A percentile compares a stretch with the other conserved stretches of the same genome.
phyloP scores from a whole-genome alignment of 2,329 filamentous ascomycete genomes.

The Fusarium tanahbumbuense region DNA sequence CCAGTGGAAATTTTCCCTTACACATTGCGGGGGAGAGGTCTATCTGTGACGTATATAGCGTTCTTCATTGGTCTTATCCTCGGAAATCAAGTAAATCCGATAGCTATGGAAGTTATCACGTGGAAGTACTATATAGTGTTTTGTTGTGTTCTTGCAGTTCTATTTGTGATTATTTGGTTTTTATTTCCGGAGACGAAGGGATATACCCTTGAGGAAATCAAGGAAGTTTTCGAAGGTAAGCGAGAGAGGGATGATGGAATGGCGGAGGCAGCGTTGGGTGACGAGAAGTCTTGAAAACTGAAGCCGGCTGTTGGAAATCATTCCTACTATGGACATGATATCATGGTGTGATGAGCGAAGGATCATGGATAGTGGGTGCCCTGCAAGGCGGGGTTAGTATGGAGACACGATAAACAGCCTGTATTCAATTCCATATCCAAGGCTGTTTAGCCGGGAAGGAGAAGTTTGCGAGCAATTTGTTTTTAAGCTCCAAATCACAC shows the following conservation, averaged over 20 bases:
- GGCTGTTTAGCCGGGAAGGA: background rate
- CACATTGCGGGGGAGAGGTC: conserved; percentile 20
- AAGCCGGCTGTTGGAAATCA: too few species aligned
- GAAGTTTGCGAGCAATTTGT: too few species aligned
- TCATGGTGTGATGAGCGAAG: background rate
- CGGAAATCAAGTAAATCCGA: conserved; percentile 20
- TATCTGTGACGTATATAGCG: background rate
- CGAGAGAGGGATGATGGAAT: background rate
- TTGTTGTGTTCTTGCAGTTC: conserved; percentile 8
- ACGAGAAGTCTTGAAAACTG: background rate
- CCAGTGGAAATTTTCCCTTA: conserved; percentile 33
- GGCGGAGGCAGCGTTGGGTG: background rate
- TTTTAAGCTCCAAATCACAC: too few species aligned
- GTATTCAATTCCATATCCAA: background rate
- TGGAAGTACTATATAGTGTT: conserved; percentile 37
- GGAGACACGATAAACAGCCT: background rate
- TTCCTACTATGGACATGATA: background rate
- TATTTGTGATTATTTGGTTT: conserved; percentile 22
- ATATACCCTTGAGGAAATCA: conserved; percentile 30
- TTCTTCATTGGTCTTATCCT: background rate
- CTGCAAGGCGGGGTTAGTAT: background rate
- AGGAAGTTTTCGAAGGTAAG: conserved; percentile 13
- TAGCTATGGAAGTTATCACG: conserved; percentile 21
- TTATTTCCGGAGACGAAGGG: conserved; percentile 34
- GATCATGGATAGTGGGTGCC: background rate